Evolutionary conservation across 2,329 filamentous ascomycete genomes (phyloP).

Genomic region (Aspergillus sp.): DNA sequence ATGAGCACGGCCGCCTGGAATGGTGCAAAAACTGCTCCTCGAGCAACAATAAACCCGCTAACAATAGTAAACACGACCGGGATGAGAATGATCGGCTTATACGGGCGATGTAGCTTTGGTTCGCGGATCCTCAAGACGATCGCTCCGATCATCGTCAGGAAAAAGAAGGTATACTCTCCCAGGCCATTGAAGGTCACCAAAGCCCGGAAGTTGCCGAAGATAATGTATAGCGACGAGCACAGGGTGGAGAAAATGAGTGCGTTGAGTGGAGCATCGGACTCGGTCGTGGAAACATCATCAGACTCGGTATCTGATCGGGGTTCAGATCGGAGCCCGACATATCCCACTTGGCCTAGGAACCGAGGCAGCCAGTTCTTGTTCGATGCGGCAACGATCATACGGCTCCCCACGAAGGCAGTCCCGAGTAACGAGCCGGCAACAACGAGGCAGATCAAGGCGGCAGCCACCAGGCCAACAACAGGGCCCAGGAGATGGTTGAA

Average conservation of each 20-base stretch:
- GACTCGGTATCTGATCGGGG: neutral
- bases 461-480: slow-evolving; percentile 10
- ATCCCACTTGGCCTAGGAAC: slow-evolving; percentile 13
- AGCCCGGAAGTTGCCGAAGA: slow-evolving; percentile 19
- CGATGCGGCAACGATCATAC: slow-evolving; percentile 17
- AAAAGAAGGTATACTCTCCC: slow-evolving; percentile 20
- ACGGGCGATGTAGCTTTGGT: slow-evolving; percentile 13
- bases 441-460: slow-evolving; percentile 14
- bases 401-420: slow-evolving; percentile 18
- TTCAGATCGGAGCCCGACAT: neutral
- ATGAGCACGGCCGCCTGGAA: slow-evolving; percentile 12
- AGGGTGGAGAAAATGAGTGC: slow-evolving; percentile 15
- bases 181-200: slow-evolving; percentile 19
- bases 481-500: slow-evolving; percentile 15
- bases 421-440: slow-evolving; percentile 18
- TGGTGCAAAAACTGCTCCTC: slow-evolving; percentile 16
- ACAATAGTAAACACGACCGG: slow-evolving; percentile 12
- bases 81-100: slow-evolving; percentile 14
- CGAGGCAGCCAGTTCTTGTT: slow-evolving; percentile 17
- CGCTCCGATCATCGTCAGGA: slow-evolving; percentile 16
- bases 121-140: slow-evolving; percentile 17
- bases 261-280: slow-evolving; percentile 18
- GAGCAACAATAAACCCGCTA: slow-evolving; percentile 14
- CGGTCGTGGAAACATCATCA: neutral
- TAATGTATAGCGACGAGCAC: slow-evolving; percentile 11